phyloP scores from a whole-genome alignment of 2,329 filamentous ascomycete species.

The Berkeleyomyces basicola region DNA sequence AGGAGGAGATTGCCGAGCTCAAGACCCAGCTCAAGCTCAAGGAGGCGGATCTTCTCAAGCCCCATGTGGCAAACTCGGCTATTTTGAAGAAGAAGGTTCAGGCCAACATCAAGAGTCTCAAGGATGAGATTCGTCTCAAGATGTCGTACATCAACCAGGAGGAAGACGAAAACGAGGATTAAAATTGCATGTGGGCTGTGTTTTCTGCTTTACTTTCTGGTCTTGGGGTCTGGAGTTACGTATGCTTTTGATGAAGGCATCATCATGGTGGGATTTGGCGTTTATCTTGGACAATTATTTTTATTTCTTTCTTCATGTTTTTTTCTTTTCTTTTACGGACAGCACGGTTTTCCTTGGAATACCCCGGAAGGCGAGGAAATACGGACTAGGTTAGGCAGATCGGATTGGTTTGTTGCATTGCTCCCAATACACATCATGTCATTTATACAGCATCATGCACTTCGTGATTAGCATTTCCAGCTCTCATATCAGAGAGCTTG shows the following conservation, averaged over 20 bases:
- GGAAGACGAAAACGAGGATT: constrained; percentile 11
- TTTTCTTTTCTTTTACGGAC: background rate
- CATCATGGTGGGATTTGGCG: background rate
- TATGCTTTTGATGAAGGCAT: background rate
- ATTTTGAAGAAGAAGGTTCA: constrained; percentile 35
- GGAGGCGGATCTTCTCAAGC: constrained; percentile 27
- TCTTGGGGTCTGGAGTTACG: background rate
- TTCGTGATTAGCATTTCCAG: background rate
- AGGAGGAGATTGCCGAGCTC: constrained; percentile 37
- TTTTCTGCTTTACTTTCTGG: background rate
- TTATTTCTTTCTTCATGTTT: background rate
- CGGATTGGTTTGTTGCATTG: background rate
- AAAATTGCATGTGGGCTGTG: background rate
- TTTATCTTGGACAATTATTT: background rate
- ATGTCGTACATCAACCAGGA: constrained; percentile 25
- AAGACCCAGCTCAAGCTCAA: constrained; percentile 32
- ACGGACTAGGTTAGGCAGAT: background rate
- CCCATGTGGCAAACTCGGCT: constrained; percentile 24
- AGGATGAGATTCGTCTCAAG: constrained; percentile 29
- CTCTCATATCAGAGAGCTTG: background rate
- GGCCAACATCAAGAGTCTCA: constrained; percentile 31
- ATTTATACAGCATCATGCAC: background rate
- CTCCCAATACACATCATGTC: background rate
- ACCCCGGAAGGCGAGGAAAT: background rate
- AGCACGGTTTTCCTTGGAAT: background rate